These are phyloP conservation scores for Plantago lanceolata DNA, from an alignment of 305 asterid species.

Conservation along the genomic window DNA sequence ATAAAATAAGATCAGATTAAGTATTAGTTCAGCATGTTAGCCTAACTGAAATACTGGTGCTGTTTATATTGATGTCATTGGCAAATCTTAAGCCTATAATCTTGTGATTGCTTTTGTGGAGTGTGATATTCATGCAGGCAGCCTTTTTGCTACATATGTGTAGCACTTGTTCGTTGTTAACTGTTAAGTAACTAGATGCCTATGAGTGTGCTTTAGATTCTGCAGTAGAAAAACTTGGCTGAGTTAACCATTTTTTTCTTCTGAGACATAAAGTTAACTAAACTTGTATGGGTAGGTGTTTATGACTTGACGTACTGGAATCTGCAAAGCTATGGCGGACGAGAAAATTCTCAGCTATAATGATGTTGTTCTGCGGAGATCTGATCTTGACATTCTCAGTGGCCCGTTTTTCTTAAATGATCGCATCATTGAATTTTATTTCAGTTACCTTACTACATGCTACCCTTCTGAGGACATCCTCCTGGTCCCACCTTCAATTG, in stretches of 20 bases:
- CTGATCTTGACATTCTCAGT: constrained; percentile 63
- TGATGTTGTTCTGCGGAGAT: constrained; percentile 64
- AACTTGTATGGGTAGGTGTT: constrained; percentile 20
- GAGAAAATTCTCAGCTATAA: constrained; percentile 73
- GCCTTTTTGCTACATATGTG: no score
- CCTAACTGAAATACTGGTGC: no score
- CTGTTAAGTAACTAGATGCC: no score
- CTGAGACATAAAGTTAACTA: not conserved
- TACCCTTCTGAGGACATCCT: constrained; percentile 50
- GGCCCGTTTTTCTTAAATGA: constrained; percentile 73
- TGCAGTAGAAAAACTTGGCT: no score
- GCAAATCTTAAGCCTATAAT: no score
- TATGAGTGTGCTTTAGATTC: no score
- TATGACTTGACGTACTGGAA: constrained; percentile 11
- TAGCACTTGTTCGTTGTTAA: no score
- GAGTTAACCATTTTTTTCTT: not conserved
- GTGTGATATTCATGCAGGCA: no score
- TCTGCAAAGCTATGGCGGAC: constrained; percentile 34
- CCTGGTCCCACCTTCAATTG: constrained; percentile 65
- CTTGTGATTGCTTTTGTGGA: no score
- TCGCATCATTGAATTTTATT: constrained; percentile 78
- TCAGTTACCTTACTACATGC: constrained; percentile 53
- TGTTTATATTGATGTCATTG: no score
- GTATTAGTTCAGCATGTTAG: no score
- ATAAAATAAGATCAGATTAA: no score